These are phyloP conservation scores for Suillus spraguei DNA, from an alignment of 768 basidiomycete species.

Conservation along the genomic window DNA sequence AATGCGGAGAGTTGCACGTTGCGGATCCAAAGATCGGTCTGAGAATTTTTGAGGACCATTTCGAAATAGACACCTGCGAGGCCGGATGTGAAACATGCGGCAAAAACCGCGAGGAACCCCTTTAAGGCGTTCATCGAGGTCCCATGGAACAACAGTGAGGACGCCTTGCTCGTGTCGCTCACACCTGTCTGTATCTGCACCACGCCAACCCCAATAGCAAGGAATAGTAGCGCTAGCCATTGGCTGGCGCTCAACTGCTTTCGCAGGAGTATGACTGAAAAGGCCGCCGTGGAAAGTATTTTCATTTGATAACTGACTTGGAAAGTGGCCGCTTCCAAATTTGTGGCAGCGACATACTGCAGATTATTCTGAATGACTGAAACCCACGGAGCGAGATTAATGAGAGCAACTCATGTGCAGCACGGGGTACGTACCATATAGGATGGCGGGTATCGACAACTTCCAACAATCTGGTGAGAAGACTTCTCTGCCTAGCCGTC, in stretches of 20 bases:
- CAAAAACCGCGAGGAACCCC: constrained; percentile 87
- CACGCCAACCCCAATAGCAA: constrained; percentile 87
- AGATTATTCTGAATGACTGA: constrained; percentile 92
- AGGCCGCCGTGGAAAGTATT: constrained; percentile 90
- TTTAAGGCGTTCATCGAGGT: constrained; percentile 79
- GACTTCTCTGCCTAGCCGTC: constrained; percentile 64
- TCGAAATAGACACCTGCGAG: constrained; percentile 98
- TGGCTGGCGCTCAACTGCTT: constrained; percentile 72
- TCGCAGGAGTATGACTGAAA: constrained; percentile 81
- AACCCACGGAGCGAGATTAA: constrained; percentile 13
- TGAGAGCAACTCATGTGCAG: neutral
- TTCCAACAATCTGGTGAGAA: constrained; percentile 97
- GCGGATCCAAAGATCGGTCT: constrained; percentile 92
- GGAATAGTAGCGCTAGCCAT: constrained; percentile 84
- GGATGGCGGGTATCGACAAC: constrained; percentile 92
- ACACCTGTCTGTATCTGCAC: constrained; percentile 75
- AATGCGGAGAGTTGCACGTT: constrained; percentile 96
- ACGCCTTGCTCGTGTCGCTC: constrained; percentile 27
- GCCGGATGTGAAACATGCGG: constrained; percentile 94
- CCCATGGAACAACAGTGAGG: constrained; percentile 33
- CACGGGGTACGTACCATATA: constrained; percentile 61
- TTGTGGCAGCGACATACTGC: constrained; percentile 92
- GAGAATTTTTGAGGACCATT: constrained; percentile 92
- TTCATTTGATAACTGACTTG: constrained; percentile 99
- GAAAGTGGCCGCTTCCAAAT: constrained; percentile 94